Base-by-base conservation (phyloP, 2,329 filamentous ascomycete species). In the Metarhizium brunneum region DNA sequence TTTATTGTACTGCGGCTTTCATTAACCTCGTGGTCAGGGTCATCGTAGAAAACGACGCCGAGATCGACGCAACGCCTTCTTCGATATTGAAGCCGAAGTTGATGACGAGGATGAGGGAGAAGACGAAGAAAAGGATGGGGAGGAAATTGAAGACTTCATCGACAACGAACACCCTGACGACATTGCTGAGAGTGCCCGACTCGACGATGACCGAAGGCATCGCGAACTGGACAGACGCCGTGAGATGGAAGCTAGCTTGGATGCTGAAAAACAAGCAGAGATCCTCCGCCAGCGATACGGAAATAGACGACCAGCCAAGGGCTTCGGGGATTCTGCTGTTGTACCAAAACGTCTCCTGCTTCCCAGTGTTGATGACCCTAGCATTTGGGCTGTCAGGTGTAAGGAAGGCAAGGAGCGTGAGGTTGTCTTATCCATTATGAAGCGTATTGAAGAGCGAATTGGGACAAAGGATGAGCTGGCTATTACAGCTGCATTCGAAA, bases 31-130 rank as follows among this genome's bases (percentile, higher is more conserved):
- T 32, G 11, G 38, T 45, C 56, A 83, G 81, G 75, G 78, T 56
- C 81, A 90, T 66, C 88, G 89, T 56, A 83, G 87, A 64, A 97
- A 97, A 72, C 88, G 92, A 56, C 86, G 85, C 69, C 84, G 83
- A 69, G 84, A 88, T 61, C 81, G 82, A 61, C 84, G 90, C 60
- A 89, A 90, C 64, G 86, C 87, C 66, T 96, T 96, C 83, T 85
- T 99, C 74, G 94, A 99, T 84, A 90, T 92, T 66, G 94, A 99
- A 78, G 94, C 94, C 69, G 94, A 96, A 74, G 94, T 99, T 63
- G 94, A 97, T 67, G 94, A 95, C 60, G 91, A 95, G 64, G 91
- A 96, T 64, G 88, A 90, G 62, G 86, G 82, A 62, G 88, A 89
- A 59, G 90, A 95, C 61, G 90, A 95, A 53, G 92, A 96, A 63